Conservation (phyloP, 108 stramenopile species). For the Cyclotella choctawhatcheeana region DNA sequence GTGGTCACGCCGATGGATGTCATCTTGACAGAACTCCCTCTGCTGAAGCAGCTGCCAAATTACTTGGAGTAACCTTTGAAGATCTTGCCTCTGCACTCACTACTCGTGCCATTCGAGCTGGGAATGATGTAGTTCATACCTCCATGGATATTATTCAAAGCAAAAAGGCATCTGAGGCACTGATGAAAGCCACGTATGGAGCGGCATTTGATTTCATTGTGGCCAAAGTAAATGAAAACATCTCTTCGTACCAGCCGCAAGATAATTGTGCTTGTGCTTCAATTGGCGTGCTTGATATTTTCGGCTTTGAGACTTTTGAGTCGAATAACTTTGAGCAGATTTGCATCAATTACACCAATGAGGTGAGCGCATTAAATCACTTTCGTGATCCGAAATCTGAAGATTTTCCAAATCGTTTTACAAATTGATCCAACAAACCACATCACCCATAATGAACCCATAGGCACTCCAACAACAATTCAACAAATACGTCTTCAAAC, state of each 20-base stretch:
- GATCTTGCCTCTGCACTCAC: constrained; percentile 75
- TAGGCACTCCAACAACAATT: constrained; percentile 90
- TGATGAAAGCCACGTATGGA: constrained; percentile 93
- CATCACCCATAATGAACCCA: too few relatives aligned
- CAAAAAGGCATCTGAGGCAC: constrained; percentile 83
- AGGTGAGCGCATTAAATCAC: constrained; percentile 11
- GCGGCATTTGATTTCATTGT: constrained; percentile 91
- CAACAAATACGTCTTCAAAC: constrained; percentile 89
- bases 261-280: constrained; percentile 45
- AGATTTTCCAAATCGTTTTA: too few relatives aligned
- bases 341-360: constrained; percentile 97
- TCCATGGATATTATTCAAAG: constrained; percentile 68
- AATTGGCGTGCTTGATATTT: constrained; percentile 98
- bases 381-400: too few relatives aligned
- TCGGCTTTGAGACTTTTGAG: constrained; percentile 98
- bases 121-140: constrained; percentile 76
- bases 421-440: too few relatives aligned
- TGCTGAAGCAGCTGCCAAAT: constrained; percentile 52
- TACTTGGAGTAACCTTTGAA: constrained; percentile 71
- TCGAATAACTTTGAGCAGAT: constrained; percentile 93
- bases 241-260: constrained; percentile 35
- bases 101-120: constrained; percentile 75
- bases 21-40: constrained; percentile 32
- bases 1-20: constrained; percentile 10
- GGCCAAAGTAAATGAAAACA: constrained; percentile 84